phyloP scores from a whole-genome alignment of 345 rosid genomes.

The Passiflora organensis region DNA sequence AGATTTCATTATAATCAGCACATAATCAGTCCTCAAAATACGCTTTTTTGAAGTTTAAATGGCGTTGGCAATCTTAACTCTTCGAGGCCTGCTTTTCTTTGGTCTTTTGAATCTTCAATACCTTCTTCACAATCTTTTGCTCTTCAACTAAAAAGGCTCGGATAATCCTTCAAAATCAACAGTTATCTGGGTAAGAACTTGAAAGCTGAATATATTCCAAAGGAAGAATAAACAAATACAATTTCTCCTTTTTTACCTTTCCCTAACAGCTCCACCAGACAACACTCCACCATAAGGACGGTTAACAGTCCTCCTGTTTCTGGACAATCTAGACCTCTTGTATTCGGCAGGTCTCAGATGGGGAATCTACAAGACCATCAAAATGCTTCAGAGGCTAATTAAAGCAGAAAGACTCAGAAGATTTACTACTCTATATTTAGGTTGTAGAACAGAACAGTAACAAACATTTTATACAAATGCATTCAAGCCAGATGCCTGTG shows the following conservation, averaged over 20 bases:
- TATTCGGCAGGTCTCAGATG: conserved; percentile 33
- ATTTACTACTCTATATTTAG: no score
- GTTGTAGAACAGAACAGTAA: no score
- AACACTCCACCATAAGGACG: conserved; percentile 30
- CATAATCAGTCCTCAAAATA: background rate
- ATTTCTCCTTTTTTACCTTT: conserved; percentile 5
- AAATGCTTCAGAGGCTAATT: no score
- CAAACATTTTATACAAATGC: no score
- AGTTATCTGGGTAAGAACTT: background rate
- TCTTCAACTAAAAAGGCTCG: conserved; percentile 28
- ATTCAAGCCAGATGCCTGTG: no score
- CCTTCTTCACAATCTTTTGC: conserved; percentile 30
- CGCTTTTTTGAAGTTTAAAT: no score
- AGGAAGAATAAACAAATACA: background rate
- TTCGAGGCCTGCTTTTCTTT: conserved; percentile 21
- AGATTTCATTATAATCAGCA: background rate
- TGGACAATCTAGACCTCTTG: conserved; percentile 26
- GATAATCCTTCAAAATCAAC: conserved; percentile 11
- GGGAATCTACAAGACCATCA: conserved; percentile 8
- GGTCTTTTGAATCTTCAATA: conserved; percentile 27
- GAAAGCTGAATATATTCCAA: no score
- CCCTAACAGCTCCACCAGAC: conserved; percentile 27
- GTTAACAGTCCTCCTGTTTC: conserved; percentile 28
- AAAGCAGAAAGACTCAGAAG: no score
- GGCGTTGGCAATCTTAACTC: background rate